A percentile compares a stretch with the other conserved stretches of the same genome.
phyloP scores from a whole-genome alignment of 2,329 filamentous ascomycete species.

The Pseudogymnoascus sp. region DNA sequence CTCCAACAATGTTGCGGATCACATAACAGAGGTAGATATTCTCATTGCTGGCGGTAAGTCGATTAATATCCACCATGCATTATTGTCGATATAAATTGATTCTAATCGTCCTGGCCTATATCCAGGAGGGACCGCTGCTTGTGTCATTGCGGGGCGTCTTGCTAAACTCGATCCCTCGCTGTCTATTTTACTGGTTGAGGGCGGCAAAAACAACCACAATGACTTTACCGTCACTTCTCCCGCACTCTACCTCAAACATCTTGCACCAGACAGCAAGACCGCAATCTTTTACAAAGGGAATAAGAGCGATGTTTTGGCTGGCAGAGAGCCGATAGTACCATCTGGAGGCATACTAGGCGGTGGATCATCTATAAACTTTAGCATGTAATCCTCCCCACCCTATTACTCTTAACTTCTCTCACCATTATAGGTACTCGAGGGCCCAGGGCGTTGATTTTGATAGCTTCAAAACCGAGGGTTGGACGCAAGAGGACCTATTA shows the following conservation, averaged over 20 bases:
- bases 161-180: conserved; percentile 42
- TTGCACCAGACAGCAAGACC: conserved; percentile 40
- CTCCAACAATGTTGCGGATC: conserved; percentile 12
- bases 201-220: conserved; percentile 44
- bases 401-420: conserved; percentile 23
- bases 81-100: background rate
- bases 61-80: conserved; percentile 24
- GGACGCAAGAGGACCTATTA: conserved; percentile 43
- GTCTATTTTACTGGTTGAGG: conserved; percentile 45
- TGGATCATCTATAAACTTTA: conserved; percentile 51
- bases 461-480: conserved; percentile 44
- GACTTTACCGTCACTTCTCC: conserved; percentile 43
- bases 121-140: conserved; percentile 39
- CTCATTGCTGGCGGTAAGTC: conserved; percentile 9
- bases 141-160: conserved; percentile 41
- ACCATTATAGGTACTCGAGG: conserved; percentile 29
- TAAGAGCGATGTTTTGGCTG: conserved; percentile 36
- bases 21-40: conserved; percentile 5
- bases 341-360: conserved; percentile 50
- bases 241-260: conserved; percentile 40
- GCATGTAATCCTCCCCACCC: conserved; percentile 31
- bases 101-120: conserved; percentile 12
- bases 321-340: conserved; percentile 35
- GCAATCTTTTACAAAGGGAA: conserved; percentile 44
- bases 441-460: conserved; percentile 41